Percentiles rank a stretch among this genome's conserved stretches.
phyloP scores from a whole-genome alignment of 257 asterid genomes.

The Galeopsis tetrahit region DNA sequence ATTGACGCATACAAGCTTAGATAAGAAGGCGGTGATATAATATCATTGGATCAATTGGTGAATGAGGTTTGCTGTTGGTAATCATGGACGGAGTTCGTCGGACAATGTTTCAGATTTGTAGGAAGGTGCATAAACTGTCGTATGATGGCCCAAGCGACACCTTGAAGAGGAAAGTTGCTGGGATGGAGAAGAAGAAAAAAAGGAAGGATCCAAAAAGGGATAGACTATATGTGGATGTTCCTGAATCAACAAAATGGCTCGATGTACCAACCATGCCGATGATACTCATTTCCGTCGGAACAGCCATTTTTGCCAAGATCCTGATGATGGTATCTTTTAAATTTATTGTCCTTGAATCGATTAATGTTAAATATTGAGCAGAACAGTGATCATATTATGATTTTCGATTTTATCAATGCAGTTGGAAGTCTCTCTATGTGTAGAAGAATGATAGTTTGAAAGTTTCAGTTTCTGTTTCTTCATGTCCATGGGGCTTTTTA shows the following conservation, averaged over 20 bases:
- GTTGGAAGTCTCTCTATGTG: neutral
- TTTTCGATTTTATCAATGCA: conserved; percentile 1
- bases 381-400: neutral
- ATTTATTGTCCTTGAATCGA: conserved; percentile 7
- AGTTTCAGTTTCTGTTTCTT: conserved; percentile 9
- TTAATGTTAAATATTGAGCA: neutral
- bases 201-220: conserved; percentile 50
- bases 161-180: conserved; percentile 61
- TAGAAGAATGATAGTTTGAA: neutral
- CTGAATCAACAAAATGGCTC: conserved; percentile 69
- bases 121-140: conserved; percentile 59
- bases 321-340: conserved; percentile 70
- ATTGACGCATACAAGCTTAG: neutral
- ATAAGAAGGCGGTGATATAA: neutral
- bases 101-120: conserved; percentile 39
- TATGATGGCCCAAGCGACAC: conserved; percentile 65
- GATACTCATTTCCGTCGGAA: conserved; percentile 77
- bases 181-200: conserved; percentile 57
- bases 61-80: conserved; percentile 19
- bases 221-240: conserved; percentile 68
- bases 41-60: conserved; percentile 12
- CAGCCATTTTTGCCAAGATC: conserved; percentile 76
- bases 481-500: neutral
- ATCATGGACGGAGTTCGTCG: conserved; percentile 50
- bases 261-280: conserved; percentile 86